Base-by-base conservation (phyloP, 1,139 yeast genomes). In the Kodamaea ohmeri region DNA sequence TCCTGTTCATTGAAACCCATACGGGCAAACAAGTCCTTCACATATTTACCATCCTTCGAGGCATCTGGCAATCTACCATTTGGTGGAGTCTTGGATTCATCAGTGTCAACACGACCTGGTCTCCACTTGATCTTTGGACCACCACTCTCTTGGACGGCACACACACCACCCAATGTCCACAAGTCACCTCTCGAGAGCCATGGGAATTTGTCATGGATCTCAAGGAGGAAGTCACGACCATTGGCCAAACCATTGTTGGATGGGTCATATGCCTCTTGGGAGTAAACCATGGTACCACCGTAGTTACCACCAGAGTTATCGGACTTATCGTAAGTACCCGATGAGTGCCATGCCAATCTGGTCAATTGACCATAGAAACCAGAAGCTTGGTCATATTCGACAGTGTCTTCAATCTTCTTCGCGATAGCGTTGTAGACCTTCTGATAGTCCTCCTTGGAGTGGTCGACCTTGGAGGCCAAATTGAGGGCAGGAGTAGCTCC, bases 101-200 rank as follows among this genome's bases (percentile, higher is more conserved):
- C 72, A n/a, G 55, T 58, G 55, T 84, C 84, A 36, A 62, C 61
- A 59, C 96, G 76, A 41, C 96, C 96, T 17, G 92, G 78, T 68
- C 94, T 80, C 96, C 96, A 88, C 40, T 78, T 74, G 51, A 88
- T 74, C 57, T 81, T 82, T 42, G 96, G 96, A 12, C 97, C 96
- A 39, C 82, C 82, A 61, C 83, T 60, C 62, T 87, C 96, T 66
- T 89, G 96, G 40, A 89, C 71, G 8, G 90, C 95, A 40, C 69
- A 77, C 39, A 88, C 95, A 48, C 96, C 96, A 35, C 83, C 94
- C 32, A 89, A 68, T 16, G 96, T 87, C 76, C 84, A 87, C 55
- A 89, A 73, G 61, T 89, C 97, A 55, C 96, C 96, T 60, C 85
- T 73, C 19, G 89, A 78, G 35, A 89, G 60, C 84, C 94, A 87